Percentiles rank a stretch among this genome's conserved stretches.
Conservation (phyloP, 306 rosid genomes). For the Clitoria ternatea region DNA sequence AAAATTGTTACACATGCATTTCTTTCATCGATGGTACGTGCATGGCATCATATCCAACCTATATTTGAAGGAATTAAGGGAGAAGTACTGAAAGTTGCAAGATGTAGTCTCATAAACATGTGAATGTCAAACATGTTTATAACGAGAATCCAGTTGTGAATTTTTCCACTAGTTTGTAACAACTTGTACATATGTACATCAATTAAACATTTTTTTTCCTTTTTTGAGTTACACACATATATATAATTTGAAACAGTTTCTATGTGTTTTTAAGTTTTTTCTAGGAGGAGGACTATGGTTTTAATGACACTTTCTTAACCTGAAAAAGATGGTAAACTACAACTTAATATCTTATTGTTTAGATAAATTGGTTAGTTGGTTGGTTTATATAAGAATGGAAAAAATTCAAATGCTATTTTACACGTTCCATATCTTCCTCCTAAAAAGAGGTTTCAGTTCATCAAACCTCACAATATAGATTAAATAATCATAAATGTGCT, state of each 20-base stretch:
- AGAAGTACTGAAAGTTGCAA: not conserved
- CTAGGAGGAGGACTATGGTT: too few species aligned
- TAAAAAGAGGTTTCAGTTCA: too few species aligned
- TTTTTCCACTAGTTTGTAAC: not conserved
- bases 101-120: not conserved
- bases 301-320: too few species aligned
- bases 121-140: not conserved
- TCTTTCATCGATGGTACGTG: not conserved
- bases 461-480: too few species aligned
- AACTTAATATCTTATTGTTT: too few species aligned
- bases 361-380: too few species aligned
- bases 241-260: not conserved
- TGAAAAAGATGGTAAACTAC: too few species aligned
- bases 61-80: not conserved
- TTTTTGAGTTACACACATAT: not conserved
- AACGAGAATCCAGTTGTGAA: constrained; percentile 3
- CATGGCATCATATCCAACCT: not conserved
- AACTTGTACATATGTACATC: not conserved
- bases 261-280: not conserved
- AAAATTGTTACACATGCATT: not conserved
- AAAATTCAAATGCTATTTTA: too few species aligned
- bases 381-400: too few species aligned
- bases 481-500: too few species aligned
- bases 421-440: too few species aligned
- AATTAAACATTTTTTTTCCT: not conserved